Base-by-base conservation (phyloP, 148 eudicot genomes). In the Rhododendron griersonianum region DNA sequence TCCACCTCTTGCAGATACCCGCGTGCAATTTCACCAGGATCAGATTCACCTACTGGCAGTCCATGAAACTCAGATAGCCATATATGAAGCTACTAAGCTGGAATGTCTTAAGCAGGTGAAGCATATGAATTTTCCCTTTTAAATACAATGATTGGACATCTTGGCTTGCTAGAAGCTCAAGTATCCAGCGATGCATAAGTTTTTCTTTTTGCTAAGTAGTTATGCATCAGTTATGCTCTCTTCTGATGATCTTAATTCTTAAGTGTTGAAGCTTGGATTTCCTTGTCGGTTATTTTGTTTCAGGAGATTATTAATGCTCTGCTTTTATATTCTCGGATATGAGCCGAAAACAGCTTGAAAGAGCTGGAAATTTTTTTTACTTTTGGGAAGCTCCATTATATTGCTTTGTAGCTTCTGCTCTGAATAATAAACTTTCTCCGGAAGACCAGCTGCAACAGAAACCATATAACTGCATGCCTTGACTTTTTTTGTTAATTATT, bases 71-170 rank as follows among this genome's bases (percentile, higher is more conserved):
- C 87, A 78, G 83, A 88, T 89, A 82, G 91, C 92, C 50, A 84
- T 91, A 41, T 91, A 91, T 47, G 88, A 91, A 81, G 91, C 91
- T 63, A 78, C 87, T 73, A 86, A 87, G 74, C 81, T 91, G 59
- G 89, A 89, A 67, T 79, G 88, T 84, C 63, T 81, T 39, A 81
- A 87, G 76, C 91, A 91, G 92, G 92, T 91, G 51, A 48, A 30
- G 25, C 74, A 55, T 18, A 35, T 53, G 23, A 11, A 51, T 45
- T 75, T 30, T 45, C 28, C 21, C 69, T 28, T 47, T 67, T 25
- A 41, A 13, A 71, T 51, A 1, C 19, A 3, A 19, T 8, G 28
- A 47, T 67, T 33, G 23, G 33, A 50, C 50, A 51, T 84, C 44
- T 74, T n/a, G 65, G 28, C 80, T 69, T 35, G 47, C 48, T 41